These are phyloP conservation scores for Knufia petricola DNA, from an alignment of 2,329 filamentous ascomycete genomes.

Conservation along the genomic window DNA sequence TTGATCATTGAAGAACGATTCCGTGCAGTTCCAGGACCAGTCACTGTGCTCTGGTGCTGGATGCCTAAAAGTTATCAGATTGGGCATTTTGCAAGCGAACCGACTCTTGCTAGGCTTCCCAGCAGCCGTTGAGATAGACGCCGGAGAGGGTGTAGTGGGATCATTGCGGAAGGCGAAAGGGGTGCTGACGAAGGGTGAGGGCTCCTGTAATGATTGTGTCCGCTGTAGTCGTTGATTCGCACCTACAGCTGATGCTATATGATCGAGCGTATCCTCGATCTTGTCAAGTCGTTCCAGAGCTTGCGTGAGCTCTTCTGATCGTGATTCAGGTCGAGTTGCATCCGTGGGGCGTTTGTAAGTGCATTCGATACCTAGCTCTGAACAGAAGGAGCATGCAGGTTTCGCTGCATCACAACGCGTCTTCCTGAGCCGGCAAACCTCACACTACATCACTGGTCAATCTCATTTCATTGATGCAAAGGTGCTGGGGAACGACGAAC, in stretches of 20 bases:
- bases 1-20: slow-evolving; percentile 5
- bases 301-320: not conserved
- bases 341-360: slow-evolving; percentile 27
- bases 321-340: not conserved
- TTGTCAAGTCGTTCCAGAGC: not conserved
- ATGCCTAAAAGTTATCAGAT: not conserved
- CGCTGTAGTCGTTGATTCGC: not conserved
- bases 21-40: slow-evolving; percentile 2
- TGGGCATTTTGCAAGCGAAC: slow-evolving; percentile 1
- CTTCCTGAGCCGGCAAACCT: slow-evolving; percentile 22
- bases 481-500: not conserved
- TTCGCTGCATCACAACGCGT: slow-evolving; percentile 35
- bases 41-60: not conserved
- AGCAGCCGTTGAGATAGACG: not conserved
- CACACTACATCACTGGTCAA: slow-evolving; percentile 2
- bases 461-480: not conserved
- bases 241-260: not conserved
- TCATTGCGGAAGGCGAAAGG: not conserved
- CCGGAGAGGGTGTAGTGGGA: not conserved
- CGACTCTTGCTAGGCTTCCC: not conserved
- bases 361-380: slow-evolving; percentile 36
- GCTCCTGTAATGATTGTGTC: not conserved
- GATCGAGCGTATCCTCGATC: slow-evolving; percentile 5
- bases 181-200: not conserved
- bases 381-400: slow-evolving; percentile 36